Evolutionary conservation across 495 filamentous ascomycete species (phyloP), one percentile per base, ranked within the genome.

Genomic region (Penicillium cinerascens): DNA sequence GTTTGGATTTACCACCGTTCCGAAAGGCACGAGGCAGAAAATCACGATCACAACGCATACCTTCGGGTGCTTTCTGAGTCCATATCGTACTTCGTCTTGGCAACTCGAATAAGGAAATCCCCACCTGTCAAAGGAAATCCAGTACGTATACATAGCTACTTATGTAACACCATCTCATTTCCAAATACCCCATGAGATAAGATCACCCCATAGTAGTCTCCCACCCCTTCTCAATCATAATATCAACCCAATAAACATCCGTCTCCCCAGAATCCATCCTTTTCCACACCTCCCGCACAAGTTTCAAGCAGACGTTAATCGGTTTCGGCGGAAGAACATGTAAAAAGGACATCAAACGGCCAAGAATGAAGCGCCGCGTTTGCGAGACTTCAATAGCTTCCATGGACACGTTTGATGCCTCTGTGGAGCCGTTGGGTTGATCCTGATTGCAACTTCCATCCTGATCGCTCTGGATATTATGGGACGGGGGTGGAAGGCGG

Each of bases 181-280:
- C 29, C 11, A 3, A 10, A 33, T 11, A 11, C 8, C 29, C 9
- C 29, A 15, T 35, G 5, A 22, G 6, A 6, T 6, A 23, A 23
- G 22, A 26, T 44, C 26, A 80, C 2, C 79, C 80, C 77, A 83
- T 82, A 2, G 78, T 79, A 7, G 80, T 82, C 59, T 79, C 72
- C 78, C 79, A 82, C 15, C 76, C 75, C 39, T 76, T 78, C 56
- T 81, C 76, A 51, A 79, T 72, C 77, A 81, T 79, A 18, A 83
- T 72, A 65, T 83, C 79, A 54, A 83, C 73, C 80, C 80, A 83
- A 59, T 75, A 76, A 20, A 58, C 55, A 41, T 66, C 64, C 17
- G 61, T 36, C 20, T 72, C 64, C 0, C 71, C 76, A 2, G 58
- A 59, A 62, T 83, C 80, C 64, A 77, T 69, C 21, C 75, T 58